A percentile compares a stretch with the other conserved stretches of the same genome.
phyloP scores from a whole-genome alignment of 257 asterid genomes.

The Solanum chiquidenum region DNA sequence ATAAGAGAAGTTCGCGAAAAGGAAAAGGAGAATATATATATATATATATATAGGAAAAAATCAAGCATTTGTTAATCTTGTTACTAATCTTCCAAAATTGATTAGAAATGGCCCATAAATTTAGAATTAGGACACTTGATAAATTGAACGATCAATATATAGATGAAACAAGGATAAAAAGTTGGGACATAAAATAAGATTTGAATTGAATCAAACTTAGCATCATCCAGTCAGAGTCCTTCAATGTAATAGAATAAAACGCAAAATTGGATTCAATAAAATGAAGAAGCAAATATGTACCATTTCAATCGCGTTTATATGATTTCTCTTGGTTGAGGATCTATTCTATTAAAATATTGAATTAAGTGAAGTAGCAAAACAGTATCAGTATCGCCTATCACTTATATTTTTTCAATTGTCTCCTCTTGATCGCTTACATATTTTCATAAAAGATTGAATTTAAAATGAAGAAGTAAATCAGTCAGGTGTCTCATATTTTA shows the following conservation, averaged over 20 bases:
- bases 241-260: too few relatives aligned
- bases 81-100: background rate
- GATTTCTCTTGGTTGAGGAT: background rate
- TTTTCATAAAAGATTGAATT: too few relatives aligned
- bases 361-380: background rate
- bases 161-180: background rate
- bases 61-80: background rate
- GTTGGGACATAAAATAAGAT: background rate
- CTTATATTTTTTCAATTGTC: too few relatives aligned
- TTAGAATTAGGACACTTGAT: background rate
- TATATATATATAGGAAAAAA: background rate
- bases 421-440: too few relatives aligned
- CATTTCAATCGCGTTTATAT: background rate
- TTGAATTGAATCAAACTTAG: background rate
- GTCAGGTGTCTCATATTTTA: too few relatives aligned
- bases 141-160: background rate
- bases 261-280: background rate
- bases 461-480: too few relatives aligned
- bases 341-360: background rate
- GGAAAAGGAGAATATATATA: background rate
- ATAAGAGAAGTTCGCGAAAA: background rate
- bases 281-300: background rate
- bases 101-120: background rate
- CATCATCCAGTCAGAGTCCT: too few relatives aligned
- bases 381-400: too few relatives aligned